Conservation (phyloP, 2,329 filamentous ascomycete species). For the Talaromyces amestolkiae region DNA sequence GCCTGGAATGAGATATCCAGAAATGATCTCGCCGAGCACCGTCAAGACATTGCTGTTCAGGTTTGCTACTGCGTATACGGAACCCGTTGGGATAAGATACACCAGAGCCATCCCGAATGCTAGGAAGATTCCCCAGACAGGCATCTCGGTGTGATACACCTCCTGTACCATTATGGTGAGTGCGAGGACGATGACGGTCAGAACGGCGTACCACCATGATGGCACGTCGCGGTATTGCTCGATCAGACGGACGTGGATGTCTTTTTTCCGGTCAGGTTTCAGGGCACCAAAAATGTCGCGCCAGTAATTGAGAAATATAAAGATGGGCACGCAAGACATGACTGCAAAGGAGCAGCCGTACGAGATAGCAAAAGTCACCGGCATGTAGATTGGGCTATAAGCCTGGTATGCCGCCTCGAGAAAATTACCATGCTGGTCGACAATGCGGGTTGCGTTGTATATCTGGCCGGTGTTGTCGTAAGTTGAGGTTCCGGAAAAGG, state of each 20-base stretch:
- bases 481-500: slow-evolving; percentile 29
- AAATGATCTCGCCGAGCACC: slow-evolving; percentile 43
- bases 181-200: slow-evolving; percentile 39
- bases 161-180: slow-evolving; percentile 29
- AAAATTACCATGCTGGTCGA: slow-evolving; percentile 52
- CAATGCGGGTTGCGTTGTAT: slow-evolving; percentile 59
- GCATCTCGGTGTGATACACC: slow-evolving; percentile 36
- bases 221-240: slow-evolving; percentile 35
- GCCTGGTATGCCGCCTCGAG: slow-evolving; percentile 57
- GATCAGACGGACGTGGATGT: slow-evolving; percentile 41
- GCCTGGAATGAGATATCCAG: slow-evolving; percentile 42
- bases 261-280: slow-evolving; percentile 30
- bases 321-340: slow-evolving; percentile 49
- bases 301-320: slow-evolving; percentile 25
- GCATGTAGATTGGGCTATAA: slow-evolving; percentile 62
- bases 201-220: slow-evolving; percentile 39
- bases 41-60: slow-evolving; percentile 42
- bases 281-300: slow-evolving; percentile 25
- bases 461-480: slow-evolving; percentile 46
- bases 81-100: slow-evolving; percentile 43
- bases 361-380: slow-evolving; percentile 51
- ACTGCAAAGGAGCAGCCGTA: slow-evolving; percentile 63
- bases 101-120: slow-evolving; percentile 39
- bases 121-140: slow-evolving; percentile 41
- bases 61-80: slow-evolving; percentile 43